Evolutionary conservation across 768 basidiomycete species (phyloP), one percentile per base, ranked within the genome.

Genomic region (Boletellus ananiceps): DNA sequence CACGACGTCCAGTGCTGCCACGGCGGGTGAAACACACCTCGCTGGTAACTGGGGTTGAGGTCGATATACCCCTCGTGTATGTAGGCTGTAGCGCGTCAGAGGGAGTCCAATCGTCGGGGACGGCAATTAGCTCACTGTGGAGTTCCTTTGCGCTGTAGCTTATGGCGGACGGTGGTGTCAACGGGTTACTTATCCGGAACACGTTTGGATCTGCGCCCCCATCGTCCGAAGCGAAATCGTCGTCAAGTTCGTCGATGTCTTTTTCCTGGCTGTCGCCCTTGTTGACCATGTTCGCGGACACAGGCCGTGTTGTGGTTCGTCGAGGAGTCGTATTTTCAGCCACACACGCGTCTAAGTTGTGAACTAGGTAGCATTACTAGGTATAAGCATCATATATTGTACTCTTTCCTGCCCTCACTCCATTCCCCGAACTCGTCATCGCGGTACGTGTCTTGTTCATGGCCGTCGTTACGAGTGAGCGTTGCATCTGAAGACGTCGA

Each of bases 61-160:
- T 89, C 84, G 46, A 90, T 84, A 0, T 66, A 67, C 5, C 85
- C 84, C 32, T 84, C 77, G 60, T 87, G 85, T 49, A 88, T 86
- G 31, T 79, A 71, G 8, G 65, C 85, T 87, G 47, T 32, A 38
- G 23, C 27, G 38, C 11, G 46, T 59, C 11, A 56, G 47, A 34
- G 8, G 13, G 21, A 35, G 5, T 27, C 23, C 13, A 13, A 41
- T 16, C 43, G 43, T 16, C 43, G 43, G 45, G 15, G 15, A 47
- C 25, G n/a, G 29, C 42, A 37, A 31, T 29, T 8, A 1, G 46
- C 74, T 54, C 47, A 81, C 80, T 54, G 57, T 82, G 79, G 2
- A 82, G 67, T 40, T 76, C 64, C 33, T 59, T 54, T 18, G 78
- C 74, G 13, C 78, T 69, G 47, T 74, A 67, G 42, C 74, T 70